These are phyloP conservation scores for Parmelia sp. DNA, from an alignment of 495 filamentous ascomycete species.

Conservation along the genomic window DNA sequence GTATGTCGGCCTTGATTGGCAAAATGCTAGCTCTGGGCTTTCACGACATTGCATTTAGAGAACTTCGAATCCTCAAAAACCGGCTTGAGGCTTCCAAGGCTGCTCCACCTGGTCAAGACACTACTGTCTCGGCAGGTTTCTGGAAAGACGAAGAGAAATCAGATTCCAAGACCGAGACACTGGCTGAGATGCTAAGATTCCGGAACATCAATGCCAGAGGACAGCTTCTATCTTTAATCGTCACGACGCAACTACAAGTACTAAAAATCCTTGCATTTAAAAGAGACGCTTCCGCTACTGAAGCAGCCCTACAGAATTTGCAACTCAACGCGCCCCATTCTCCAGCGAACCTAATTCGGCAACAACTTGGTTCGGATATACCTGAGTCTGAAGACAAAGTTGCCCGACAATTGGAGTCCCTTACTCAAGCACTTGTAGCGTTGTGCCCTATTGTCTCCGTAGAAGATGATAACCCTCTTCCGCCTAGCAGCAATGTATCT, in stretches of 20 bases:
- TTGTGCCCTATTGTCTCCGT: slow-evolving; percentile 53
- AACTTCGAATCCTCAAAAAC: slow-evolving; percentile 63
- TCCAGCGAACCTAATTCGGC: slow-evolving; percentile 57
- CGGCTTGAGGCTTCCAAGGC: slow-evolving; percentile 43
- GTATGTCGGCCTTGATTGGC: slow-evolving; percentile 67
- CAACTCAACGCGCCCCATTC: slow-evolving; percentile 48
- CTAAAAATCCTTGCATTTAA: slow-evolving; percentile 43
- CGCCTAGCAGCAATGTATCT: slow-evolving; percentile 47
- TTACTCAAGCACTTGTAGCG: slow-evolving; percentile 53
- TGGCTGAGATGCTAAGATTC: slow-evolving; percentile 62
- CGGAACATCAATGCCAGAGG: slow-evolving; percentile 35
- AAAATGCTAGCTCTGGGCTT: slow-evolving; percentile 67
- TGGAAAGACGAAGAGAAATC: slow-evolving; percentile 29
- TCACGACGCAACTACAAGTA: slow-evolving; percentile 48
- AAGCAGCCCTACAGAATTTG: slow-evolving; percentile 42
- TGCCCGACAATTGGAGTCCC: slow-evolving; percentile 60
- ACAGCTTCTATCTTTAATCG: slow-evolving; percentile 39
- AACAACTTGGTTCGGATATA: slow-evolving; percentile 40
- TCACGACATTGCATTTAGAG: slow-evolving; percentile 69
- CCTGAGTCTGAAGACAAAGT: slow-evolving; percentile 50
- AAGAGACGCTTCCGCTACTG: slow-evolving; percentile 47
- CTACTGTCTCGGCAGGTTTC: slow-evolving; percentile 13
- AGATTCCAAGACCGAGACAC: slow-evolving; percentile 32
- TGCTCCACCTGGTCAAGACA: not conserved
- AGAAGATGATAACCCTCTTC: slow-evolving; percentile 43